These are phyloP conservation scores for Pyricularia grisea DNA, from an alignment of 2,329 filamentous ascomycete genomes.

Conservation along the genomic window DNA sequence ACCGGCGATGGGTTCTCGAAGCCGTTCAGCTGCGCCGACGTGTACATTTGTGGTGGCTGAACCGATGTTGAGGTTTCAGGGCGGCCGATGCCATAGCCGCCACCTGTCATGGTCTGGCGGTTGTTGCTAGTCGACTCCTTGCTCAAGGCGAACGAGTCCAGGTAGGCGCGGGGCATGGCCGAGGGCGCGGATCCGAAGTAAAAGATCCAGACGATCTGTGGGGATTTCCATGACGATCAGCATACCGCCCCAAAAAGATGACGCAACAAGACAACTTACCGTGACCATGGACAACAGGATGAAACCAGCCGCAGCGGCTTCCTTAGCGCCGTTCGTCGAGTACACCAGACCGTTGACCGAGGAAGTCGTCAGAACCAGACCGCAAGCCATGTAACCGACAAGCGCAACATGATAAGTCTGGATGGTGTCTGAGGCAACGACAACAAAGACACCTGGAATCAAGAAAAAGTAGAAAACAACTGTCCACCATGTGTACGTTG, in stretches of 20 bases:
- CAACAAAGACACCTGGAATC: conserved; percentile 70
- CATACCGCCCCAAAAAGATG: not conserved
- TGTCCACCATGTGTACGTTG: conserved; percentile 89
- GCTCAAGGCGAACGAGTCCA: conserved; percentile 90
- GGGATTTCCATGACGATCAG: conserved; percentile 5
- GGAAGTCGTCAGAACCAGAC: conserved; percentile 76
- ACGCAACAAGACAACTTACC: conserved; percentile 41
- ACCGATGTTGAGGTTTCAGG: conserved; percentile 76
- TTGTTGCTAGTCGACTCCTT: conserved; percentile 65
- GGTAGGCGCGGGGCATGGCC: conserved; percentile 76
- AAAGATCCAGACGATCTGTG: conserved; percentile 92
- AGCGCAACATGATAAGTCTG: conserved; percentile 88
- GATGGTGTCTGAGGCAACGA: conserved; percentile 74
- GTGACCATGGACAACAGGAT: conserved; percentile 89
- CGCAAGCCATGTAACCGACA: conserved; percentile 76
- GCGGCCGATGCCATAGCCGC: conserved; percentile 58
- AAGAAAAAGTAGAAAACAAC: conserved; percentile 77
- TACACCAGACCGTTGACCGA: conserved; percentile 84
- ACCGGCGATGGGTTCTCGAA: conserved; percentile 94
- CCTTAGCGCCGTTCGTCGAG: conserved; percentile 58
- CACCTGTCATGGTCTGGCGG: conserved; percentile 61
- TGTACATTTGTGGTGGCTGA: conserved; percentile 91
- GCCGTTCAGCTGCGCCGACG: conserved; percentile 85
- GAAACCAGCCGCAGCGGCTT: conserved; percentile 86
- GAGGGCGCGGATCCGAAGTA: conserved; percentile 94